phyloP scores from a whole-genome alignment of 2,329 filamentous ascomycete species.

The Aureobasidium lini region DNA sequence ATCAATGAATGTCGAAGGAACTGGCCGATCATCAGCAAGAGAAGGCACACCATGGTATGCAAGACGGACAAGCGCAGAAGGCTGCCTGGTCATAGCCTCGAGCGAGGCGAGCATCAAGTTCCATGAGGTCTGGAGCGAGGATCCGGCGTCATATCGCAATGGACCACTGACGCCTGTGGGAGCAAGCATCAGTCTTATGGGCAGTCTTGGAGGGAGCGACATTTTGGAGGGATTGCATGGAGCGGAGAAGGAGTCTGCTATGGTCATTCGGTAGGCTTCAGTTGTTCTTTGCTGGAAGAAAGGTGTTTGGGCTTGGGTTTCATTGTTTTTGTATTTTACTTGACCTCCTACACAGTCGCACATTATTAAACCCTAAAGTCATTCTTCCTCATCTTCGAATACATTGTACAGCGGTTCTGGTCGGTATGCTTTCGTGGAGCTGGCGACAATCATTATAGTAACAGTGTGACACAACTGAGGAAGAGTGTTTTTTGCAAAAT shows the following conservation, averaged over 20 bases:
- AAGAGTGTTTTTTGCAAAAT: background rate
- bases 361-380: background rate
- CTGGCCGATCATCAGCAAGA: background rate
- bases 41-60: constrained; percentile 43
- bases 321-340: background rate
- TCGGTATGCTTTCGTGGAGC: no score
- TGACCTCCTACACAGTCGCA: background rate
- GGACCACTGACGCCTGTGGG: constrained; percentile 20
- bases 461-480: no score
- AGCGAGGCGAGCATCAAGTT: constrained; percentile 93
- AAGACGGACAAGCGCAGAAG: constrained; percentile 57
- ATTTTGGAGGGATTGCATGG: constrained; percentile 78
- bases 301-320: background rate
- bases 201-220: constrained; percentile 67
- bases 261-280: constrained; percentile 30
- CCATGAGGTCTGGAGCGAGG: constrained; percentile 72
- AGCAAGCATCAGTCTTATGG: constrained; percentile 37
- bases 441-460: no score
- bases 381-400: background rate
- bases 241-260: constrained; percentile 59
- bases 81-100: constrained; percentile 83
- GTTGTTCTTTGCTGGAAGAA: background rate
- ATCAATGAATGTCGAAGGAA: constrained; percentile 22
- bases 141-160: constrained; percentile 13
- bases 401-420: background rate